Evolutionary conservation across 2,329 filamentous ascomycete species (phyloP).

Genomic region (Aureobasidium sp.): DNA sequence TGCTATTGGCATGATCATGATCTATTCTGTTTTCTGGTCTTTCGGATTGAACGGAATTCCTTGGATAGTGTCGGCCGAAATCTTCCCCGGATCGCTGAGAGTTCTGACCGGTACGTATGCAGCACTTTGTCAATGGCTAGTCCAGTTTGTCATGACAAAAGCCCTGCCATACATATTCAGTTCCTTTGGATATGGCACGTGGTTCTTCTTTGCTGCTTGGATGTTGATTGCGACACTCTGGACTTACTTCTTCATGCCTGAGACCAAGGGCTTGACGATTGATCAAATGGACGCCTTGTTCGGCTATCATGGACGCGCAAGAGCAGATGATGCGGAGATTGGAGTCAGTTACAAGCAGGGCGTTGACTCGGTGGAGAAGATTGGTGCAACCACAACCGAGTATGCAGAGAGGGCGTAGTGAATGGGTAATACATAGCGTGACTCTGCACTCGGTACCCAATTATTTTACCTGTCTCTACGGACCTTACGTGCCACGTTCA

Average conservation of each 20-base stretch:
- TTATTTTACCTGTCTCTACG: too few species aligned
- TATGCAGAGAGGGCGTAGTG: not conserved
- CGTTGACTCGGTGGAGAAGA: not conserved
- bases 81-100: conserved; percentile 37
- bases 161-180: conserved; percentile 36
- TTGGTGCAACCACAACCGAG: not conserved
- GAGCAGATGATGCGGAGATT: not conserved
- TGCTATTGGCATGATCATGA: conserved; percentile 36
- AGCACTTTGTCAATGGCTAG: conserved; percentile 27
- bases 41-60: conserved; percentile 37
- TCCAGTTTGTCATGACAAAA: conserved; percentile 35
- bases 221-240: conserved; percentile 32
- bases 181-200: conserved; percentile 33
- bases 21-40: conserved; percentile 34
- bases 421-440: too few species aligned
- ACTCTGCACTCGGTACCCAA: too few species aligned
- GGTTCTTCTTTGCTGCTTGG: conserved; percentile 36
- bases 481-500: too few species aligned
- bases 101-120: conserved; percentile 33
- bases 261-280: conserved; percentile 33
- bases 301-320: conserved; percentile 18
- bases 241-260: conserved; percentile 35
- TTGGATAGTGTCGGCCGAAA: conserved; percentile 39
- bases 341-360: not conserved
- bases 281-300: conserved; percentile 35